Base-by-base conservation (phyloP, 1,139 yeast genomes). In the Yarrowia galli region DNA sequence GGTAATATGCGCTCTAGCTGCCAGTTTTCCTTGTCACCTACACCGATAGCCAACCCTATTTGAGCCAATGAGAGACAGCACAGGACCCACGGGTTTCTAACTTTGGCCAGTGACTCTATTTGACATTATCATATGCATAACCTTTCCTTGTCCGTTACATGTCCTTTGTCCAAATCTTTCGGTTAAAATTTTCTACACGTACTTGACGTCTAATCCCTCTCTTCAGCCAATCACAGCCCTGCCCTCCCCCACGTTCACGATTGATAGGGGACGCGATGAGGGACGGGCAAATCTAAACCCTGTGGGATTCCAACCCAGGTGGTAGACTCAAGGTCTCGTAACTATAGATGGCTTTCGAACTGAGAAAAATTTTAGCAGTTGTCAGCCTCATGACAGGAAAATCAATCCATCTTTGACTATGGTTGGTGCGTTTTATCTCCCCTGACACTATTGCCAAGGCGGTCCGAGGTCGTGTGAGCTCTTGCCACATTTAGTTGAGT, bases 201-300 rank as follows among this genome's bases (percentile, higher is more conserved):
- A 40, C 38, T 23, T 40, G 48, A 53, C 60, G 60, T 53, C 60
- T 36, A 22, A 36, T 38, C 45, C 45, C 45, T 6, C 13, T 12
- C 6, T 13, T 12, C 60, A 25, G 25, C 61, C 61, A 54, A 54
- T 54, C 42, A 54, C n/a, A 23, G n/a, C 10, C 36, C n/a, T 3
- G n/a, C 46, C n/a, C 46, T 54, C 61, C 61, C 61, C 61, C 61
- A 54, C 61, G 61, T 54, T 54, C 23, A 16, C 46, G 61, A 54
- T 54, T 54, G 61, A 54, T 54, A 54, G 61, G 61, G 45, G 48
- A 54, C 61, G 61, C 61, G 46, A 40, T 54, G 61, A 54, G 46
- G 61, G 22, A 54, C 61, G 25, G 61, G 22, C 20, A 22, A 54
- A 53, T 53, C 45, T 53, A 54, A 54, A 54, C 42, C 46, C 35